phyloP scores from a whole-genome alignment of 2,329 filamentous ascomycete genomes.

The Botrytis tulipae region DNA sequence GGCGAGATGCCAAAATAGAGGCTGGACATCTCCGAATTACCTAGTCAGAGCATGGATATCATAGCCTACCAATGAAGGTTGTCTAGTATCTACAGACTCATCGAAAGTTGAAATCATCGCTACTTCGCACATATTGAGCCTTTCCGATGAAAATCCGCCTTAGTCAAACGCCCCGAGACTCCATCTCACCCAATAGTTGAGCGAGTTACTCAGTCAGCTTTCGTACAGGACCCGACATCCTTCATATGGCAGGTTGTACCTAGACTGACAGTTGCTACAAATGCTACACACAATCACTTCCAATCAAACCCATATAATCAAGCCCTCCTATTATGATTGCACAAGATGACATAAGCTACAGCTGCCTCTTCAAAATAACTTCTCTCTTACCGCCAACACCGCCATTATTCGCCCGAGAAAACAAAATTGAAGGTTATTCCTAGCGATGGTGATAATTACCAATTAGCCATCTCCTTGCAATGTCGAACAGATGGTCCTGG shows the following conservation, averaged over 20 bases:
- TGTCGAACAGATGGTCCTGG: constrained; percentile 16
- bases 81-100: background rate
- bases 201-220: background rate
- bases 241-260: background rate
- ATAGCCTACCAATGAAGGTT: constrained; percentile 6
- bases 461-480: constrained; percentile 12
- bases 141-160: constrained; percentile 15
- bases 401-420: constrained; percentile 3
- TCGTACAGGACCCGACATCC: constrained; percentile 2
- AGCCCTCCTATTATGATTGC: background rate
- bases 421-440: background rate
- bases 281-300: background rate
- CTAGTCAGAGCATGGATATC: background rate
- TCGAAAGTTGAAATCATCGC: background rate
- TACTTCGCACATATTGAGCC: background rate
- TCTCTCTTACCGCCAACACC: constrained; percentile 16
- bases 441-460: background rate
- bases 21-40: background rate
- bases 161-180: constrained; percentile 11
- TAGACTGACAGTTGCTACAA: background rate
- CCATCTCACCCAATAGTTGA: constrained; percentile 6
- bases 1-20: constrained; percentile 15
- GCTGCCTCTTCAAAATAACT: background rate
- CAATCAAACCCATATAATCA: background rate
- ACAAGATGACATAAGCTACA: background rate